Base-by-base conservation (phyloP, 2,329 filamentous ascomycete species). In the Hirsutella thompsonii region DNA sequence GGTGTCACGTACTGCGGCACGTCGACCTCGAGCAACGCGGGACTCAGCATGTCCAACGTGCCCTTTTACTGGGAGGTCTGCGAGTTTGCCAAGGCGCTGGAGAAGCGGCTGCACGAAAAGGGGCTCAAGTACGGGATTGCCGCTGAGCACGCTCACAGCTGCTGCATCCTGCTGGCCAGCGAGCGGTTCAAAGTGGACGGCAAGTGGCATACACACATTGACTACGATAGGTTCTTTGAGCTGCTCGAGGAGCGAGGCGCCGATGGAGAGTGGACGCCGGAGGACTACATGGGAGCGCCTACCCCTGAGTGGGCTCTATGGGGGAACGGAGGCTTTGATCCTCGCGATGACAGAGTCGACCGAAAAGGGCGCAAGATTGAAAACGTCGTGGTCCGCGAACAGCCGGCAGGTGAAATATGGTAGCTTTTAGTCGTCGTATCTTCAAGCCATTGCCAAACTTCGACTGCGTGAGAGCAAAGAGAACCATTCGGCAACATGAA, bases 1-100 rank as follows among this genome's bases (percentile, higher is more conserved):
- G 90, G 90, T 41, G 90, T 96, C 30, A 96, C 90, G 1, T 96
- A 92, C 66, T 96, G 92, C 61, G 92, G 92, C 33, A 96, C 90
- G 0, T 81, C 81, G 8, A 87, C 87, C 1, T 84, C 84, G 8
- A 81, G 83, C 4, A 82, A 81, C 40, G 89, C 87, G 0, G 90
- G 90, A 0, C 69, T 96, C 37, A 92, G 80, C n/a, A 96, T 96
- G 90, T 78, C 86, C 53, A 96, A 96, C 55, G 92, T 96, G 9
- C 90, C 90, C 0, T 96, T 94, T 56, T 96, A 95, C 64, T 81
- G 83, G 58, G 90, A 95, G 62, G 84, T 95, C 3, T 76, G 76
- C 29, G 77, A 80, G 2, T 96, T 95, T 55, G 88, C 93, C 9
- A 71, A 74, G 32, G 80, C 82, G 1, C 72, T 95, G 0, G 78